Evolutionary conservation across 441 rosid genomes (phyloP).

Genomic region (Adansonia gregorii): DNA sequence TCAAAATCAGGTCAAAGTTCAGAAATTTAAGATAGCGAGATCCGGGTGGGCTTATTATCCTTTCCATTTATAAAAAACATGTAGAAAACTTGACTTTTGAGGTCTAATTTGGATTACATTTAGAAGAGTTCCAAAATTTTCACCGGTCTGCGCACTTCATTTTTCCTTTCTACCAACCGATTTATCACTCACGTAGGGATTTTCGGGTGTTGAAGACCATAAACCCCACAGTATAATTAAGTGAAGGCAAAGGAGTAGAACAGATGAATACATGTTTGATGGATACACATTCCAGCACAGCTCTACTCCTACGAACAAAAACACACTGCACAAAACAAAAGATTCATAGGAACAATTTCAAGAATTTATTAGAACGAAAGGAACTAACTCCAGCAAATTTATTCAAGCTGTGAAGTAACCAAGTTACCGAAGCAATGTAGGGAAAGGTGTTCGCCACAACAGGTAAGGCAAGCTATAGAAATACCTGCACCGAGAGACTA

Average conservation of each 20-base stretch:
- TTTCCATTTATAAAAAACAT: too few relatives aligned
- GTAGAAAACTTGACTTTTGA: too few relatives aligned
- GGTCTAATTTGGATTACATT: not conserved
- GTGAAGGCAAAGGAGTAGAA: conserved; percentile 62
- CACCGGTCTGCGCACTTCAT: conserved; percentile 29
- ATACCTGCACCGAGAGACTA: conserved; percentile 57
- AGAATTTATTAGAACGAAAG: not conserved
- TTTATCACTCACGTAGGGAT: conserved; percentile 52
- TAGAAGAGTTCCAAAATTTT: not conserved
- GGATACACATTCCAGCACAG: conserved; percentile 87
- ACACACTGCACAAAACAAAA: conserved; percentile 47
- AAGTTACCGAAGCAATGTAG: conserved; percentile 67
- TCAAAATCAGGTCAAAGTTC: too few relatives aligned
- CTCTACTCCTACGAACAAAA: conserved; percentile 68
- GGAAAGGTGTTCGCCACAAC: conserved; percentile 76
- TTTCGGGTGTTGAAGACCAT: conserved; percentile 59
- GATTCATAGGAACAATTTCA: not conserved
- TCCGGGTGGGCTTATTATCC: too few relatives aligned
- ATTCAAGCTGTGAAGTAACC: not conserved
- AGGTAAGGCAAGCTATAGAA: conserved; percentile 82
- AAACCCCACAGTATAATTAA: conserved; percentile 65
- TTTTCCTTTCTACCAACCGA: conserved; percentile 37
- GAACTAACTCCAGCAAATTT: not conserved
- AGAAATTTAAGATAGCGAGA: too few relatives aligned
- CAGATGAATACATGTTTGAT: conserved; percentile 65